Conservation (phyloP, 345 rosid species). For the Carallia brachiata region DNA sequence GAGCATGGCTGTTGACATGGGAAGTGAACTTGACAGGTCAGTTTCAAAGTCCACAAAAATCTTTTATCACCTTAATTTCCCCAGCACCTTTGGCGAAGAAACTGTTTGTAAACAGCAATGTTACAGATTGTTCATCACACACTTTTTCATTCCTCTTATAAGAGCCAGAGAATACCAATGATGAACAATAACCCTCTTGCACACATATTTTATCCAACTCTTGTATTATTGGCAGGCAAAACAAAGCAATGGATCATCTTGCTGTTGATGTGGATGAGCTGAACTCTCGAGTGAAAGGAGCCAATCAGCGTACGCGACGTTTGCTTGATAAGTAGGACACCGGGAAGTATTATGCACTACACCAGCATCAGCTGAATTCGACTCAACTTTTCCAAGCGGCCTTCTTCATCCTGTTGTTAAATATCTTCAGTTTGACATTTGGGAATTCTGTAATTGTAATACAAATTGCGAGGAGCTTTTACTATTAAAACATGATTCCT, state of each 20-base stretch:
- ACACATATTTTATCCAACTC: neutral
- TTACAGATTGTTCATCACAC: too few relatives aligned
- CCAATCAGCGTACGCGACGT: constrained; percentile 32
- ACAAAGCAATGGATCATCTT: constrained; percentile 32
- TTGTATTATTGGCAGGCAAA: constrained; percentile 21
- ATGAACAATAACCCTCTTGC: neutral
- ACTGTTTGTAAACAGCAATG: too few relatives aligned
- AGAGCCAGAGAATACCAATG: too few relatives aligned
- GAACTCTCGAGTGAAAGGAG: constrained; percentile 35
- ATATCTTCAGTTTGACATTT: neutral
- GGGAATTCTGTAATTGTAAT: neutral
- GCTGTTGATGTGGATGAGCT: constrained; percentile 31
- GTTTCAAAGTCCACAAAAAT: neutral
- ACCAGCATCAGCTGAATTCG: neutral
- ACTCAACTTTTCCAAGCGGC: neutral
- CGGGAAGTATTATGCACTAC: neutral
- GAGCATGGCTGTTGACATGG: constrained; percentile 32
- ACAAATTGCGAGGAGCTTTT: neutral
- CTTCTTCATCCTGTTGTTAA: neutral
- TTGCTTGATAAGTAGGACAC: constrained; percentile 21
- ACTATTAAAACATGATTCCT: too few relatives aligned
- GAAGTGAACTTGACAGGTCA: constrained; percentile 31
- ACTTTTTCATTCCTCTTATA: too few relatives aligned
- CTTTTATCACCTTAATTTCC: too few relatives aligned
- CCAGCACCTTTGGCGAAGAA: too few relatives aligned